Percentiles rank a stretch among this genome's conserved stretches.
These are phyloP conservation scores for Grosmannia huntii DNA, from an alignment of 2,329 filamentous ascomycete genomes.

Conservation along the genomic window DNA sequence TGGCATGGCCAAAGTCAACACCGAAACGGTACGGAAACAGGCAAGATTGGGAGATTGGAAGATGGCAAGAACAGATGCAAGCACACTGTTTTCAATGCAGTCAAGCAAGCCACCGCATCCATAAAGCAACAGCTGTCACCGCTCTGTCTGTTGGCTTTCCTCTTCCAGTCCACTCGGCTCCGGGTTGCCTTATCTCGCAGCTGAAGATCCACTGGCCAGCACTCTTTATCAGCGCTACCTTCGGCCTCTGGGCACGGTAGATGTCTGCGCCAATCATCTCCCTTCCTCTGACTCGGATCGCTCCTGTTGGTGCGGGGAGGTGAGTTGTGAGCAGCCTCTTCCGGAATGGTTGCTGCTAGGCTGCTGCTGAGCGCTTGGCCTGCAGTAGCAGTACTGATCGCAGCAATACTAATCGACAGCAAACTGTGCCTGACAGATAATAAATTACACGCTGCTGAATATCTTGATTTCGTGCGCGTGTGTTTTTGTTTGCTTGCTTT, in stretches of 20 bases:
- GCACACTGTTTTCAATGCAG: not conserved
- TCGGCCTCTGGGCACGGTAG: not conserved
- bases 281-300: not conserved
- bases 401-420: not conserved
- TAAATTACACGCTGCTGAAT: not conserved
- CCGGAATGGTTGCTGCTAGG: too few relatives aligned
- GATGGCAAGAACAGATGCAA: too few relatives aligned
- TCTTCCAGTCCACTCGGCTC: not conserved
- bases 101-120: not conserved
- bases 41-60: not conserved
- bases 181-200: not conserved
- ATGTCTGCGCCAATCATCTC: not conserved
- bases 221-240: not conserved
- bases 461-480: too few relatives aligned
- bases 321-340: not conserved
- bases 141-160: not conserved
- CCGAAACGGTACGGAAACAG: not conserved
- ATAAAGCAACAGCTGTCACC: not conserved
- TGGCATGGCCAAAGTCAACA: conserved; percentile 47
- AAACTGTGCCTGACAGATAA: not conserved
- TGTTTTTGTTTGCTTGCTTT: not conserved
- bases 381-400: too few relatives aligned
- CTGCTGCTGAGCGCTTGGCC: not conserved
- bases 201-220: not conserved
- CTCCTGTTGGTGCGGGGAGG: not conserved